Percentiles rank a stretch among this genome's conserved stretches.
Evolutionary conservation across 352 stramenopile species (phyloP).

Genomic region (Thalassiosira exigua): DNA sequence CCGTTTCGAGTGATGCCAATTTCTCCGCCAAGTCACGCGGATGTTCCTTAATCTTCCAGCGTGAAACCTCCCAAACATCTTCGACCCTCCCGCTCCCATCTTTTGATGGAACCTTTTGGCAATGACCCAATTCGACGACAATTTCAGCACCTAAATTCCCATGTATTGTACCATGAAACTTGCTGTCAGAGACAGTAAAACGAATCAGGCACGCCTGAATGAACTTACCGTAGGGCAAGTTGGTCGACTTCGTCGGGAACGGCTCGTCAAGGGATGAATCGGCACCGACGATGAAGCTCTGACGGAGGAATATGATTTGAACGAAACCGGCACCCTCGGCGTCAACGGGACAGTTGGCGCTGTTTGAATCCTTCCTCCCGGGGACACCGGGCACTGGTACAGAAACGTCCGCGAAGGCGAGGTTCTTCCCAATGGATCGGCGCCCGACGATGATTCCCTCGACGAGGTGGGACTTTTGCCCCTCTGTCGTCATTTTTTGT

Average conservation of each 20-base stretch:
- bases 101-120: slow-evolving; percentile 18
- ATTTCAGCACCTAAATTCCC: slow-evolving; percentile 60
- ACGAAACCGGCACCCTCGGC: background rate
- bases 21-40: slow-evolving; percentile 26
- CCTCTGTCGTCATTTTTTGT: slow-evolving; percentile 4
- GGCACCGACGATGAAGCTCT: slow-evolving; percentile 12
- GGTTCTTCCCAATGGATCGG: slow-evolving; percentile 63
- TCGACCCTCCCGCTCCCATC: slow-evolving; percentile 2
- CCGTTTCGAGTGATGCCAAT: slow-evolving; percentile 27
- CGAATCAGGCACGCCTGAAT: no score
- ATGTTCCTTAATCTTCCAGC: slow-evolving; percentile 64
- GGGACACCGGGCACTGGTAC: background rate
- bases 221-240: slow-evolving; percentile 61
- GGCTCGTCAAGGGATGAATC: slow-evolving; percentile 18
- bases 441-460: slow-evolving; percentile 52
- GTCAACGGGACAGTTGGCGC: background rate
- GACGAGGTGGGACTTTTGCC: slow-evolving; percentile 16
- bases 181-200: no score
- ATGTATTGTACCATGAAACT: no score
- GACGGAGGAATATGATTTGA: slow-evolving; percentile 26
- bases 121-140: slow-evolving; percentile 14
- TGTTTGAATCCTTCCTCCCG: background rate
- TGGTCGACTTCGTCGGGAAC: slow-evolving; percentile 66
- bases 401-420: slow-evolving; percentile 69
- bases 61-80: slow-evolving; percentile 33